These are phyloP conservation scores for Corchorus capsularis DNA, from an alignment of 345 rosid species.

Conservation along the genomic window DNA sequence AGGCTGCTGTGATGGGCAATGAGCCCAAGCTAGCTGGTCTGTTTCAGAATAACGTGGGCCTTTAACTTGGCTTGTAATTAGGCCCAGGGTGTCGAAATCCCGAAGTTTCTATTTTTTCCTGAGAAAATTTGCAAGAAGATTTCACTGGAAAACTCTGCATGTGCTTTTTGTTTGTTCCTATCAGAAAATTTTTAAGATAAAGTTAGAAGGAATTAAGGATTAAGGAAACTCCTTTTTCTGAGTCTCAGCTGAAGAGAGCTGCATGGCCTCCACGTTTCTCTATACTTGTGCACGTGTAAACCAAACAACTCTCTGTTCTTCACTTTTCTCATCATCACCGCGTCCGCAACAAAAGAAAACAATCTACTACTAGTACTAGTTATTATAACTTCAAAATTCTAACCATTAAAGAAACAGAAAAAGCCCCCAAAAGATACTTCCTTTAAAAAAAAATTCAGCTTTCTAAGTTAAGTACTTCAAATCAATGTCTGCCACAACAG, in stretches of 20 bases:
- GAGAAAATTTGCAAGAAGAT: not conserved
- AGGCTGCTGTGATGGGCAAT: not conserved
- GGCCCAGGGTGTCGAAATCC: not conserved
- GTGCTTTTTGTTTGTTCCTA: not conserved
- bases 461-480: not conserved
- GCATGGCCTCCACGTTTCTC: conserved; percentile 36
- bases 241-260: conserved; percentile 10
- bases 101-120: too few relatives aligned
- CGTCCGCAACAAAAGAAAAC: not conserved
- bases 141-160: not conserved
- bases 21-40: not conserved
- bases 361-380: not conserved
- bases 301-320: not conserved
- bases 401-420: not conserved
- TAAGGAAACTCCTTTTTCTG: not conserved
- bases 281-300: conserved; percentile 22
- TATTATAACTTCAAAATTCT: too few relatives aligned
- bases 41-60: not conserved
- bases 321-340: too few relatives aligned
- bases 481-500: conserved; percentile 7
- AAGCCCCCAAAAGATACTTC: not conserved
- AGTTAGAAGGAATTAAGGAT: too few relatives aligned
- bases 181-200: too few relatives aligned
- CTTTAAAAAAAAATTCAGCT: not conserved
- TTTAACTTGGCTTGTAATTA: not conserved